Base-by-base conservation (phyloP, 139 green algal genomes). In the Asterochloris erici region DNA sequence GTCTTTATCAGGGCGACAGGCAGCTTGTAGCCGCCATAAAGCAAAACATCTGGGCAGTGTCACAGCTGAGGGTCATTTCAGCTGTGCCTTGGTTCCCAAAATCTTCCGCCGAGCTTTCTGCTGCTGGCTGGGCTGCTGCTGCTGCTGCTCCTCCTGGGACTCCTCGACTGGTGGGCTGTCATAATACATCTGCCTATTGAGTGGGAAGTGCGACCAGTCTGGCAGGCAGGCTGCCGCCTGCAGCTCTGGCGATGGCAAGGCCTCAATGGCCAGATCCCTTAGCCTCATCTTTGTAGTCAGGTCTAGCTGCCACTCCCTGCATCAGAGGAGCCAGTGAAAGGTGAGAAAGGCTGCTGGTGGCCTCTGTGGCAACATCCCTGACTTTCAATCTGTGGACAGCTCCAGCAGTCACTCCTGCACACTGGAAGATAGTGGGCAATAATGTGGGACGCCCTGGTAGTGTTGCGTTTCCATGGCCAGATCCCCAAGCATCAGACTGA, bases 241-340 rank as follows among this genome's bases (percentile, higher is more conserved):
- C 23, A 80, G 60, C 47, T 70, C 76, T 54, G 38, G 38, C 26
- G 68, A 61, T 60, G 76, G 76, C 23, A 80, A 62, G 29, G 76
- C 76, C 68, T 61, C 76, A 70, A 80, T 80, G 11, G 76, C 76
- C 54, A n/a, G 60, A 54, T 80, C 76, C 60, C 76, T 68, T n/a
- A 80, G 23, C 60, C 54, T 80, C 24, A 80, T 80, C 23, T 80
- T 80, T 10, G 4, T 27, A 60, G 76, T 80, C 24, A 80, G 61
- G 23, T 80, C 76, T 21, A 54, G 29, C 24, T 80, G 76, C 76
- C 76, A 80, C 47, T 80, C 76, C 60, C 76, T 80, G 66, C 66
- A 71, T 26, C 21, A 24, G 4, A 71, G 66, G 17, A 21, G 21
- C 21, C 19, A 71, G 66, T 71, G 19, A 71, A 71, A 24, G 66